Percentiles rank a stretch among this genome's conserved stretches.
Conservation (phyloP, 345 rosid species). For the Rhizophora apiculata region DNA sequence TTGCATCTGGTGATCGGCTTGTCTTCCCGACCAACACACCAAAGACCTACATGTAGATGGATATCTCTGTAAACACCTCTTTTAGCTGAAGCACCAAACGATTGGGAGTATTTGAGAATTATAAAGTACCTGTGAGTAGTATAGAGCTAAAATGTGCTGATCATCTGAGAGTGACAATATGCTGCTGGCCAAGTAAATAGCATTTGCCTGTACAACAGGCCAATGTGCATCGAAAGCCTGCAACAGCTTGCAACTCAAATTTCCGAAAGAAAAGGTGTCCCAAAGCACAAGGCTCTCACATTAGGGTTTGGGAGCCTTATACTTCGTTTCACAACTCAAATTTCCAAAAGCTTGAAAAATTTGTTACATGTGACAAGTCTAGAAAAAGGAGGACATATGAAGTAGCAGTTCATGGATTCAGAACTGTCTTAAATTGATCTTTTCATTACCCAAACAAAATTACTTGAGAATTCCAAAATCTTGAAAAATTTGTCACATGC, state of each 20-base stretch:
- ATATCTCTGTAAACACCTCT: neutral
- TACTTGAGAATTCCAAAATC: neutral
- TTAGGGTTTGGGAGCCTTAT: too few relatives aligned
- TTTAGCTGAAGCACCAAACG: neutral
- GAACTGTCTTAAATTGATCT: too few relatives aligned
- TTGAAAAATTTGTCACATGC: too few relatives aligned
- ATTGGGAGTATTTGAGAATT: conserved; percentile 4
- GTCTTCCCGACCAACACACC: conserved; percentile 76
- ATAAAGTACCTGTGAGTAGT: conserved; percentile 60
- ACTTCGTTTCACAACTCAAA: too few relatives aligned
- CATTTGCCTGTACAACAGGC: conserved; percentile 93
- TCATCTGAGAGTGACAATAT: conserved; percentile 78
- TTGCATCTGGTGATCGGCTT: conserved; percentile 68
- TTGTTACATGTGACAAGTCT: too few relatives aligned
- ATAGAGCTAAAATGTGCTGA: conserved; percentile 59
- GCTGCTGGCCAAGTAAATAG: conserved; percentile 80
- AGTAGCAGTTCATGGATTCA: too few relatives aligned
- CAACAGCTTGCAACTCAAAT: conserved; percentile 12
- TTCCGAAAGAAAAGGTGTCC: too few relatives aligned
- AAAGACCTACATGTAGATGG: conserved; percentile 47
- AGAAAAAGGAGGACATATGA: too few relatives aligned
- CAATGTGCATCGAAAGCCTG: conserved; percentile 95
- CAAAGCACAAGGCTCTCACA: too few relatives aligned
- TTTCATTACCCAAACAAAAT: too few relatives aligned
- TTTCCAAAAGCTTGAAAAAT: too few relatives aligned